Conservation (phyloP, 129 eudicot species). For the Flaveria ramosissima region DNA sequence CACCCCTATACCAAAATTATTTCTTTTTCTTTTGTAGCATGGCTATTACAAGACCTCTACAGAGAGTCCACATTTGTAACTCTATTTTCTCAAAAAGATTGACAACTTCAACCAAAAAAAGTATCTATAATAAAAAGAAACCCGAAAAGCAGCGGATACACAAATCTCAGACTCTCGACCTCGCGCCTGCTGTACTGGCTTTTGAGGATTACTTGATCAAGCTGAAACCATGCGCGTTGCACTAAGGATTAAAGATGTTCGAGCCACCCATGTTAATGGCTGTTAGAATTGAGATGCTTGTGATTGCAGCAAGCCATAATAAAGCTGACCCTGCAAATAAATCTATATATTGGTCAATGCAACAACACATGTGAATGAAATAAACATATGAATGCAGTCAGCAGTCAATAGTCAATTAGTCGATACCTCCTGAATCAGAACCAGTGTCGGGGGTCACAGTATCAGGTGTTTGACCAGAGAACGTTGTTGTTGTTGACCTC, state of each 20-base stretch:
- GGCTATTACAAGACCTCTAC: neutral
- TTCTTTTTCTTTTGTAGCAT: neutral
- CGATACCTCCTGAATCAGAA: constrained; percentile 47
- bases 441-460: constrained; percentile 38
- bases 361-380: neutral
- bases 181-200: neutral
- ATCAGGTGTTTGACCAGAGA: constrained; percentile 33
- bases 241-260: constrained; percentile 72
- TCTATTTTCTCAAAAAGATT: neutral
- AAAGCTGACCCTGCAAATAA: constrained; percentile 57
- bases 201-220: neutral
- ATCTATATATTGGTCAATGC: constrained; percentile 18
- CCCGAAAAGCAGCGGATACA: neutral
- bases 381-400: neutral
- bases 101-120: neutral
- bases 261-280: constrained; percentile 65
- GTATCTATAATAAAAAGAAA: neutral
- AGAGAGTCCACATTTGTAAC: neutral
- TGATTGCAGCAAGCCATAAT: constrained; percentile 71
- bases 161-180: neutral
- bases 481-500: constrained; percentile 26
- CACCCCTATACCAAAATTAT: neutral
- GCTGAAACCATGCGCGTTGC: constrained; percentile 8
- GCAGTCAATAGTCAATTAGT: neutral
- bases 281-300: constrained; percentile 50